Conservation (phyloP, 1,139 yeast genomes). For the Kodamaea sp. region DNA sequence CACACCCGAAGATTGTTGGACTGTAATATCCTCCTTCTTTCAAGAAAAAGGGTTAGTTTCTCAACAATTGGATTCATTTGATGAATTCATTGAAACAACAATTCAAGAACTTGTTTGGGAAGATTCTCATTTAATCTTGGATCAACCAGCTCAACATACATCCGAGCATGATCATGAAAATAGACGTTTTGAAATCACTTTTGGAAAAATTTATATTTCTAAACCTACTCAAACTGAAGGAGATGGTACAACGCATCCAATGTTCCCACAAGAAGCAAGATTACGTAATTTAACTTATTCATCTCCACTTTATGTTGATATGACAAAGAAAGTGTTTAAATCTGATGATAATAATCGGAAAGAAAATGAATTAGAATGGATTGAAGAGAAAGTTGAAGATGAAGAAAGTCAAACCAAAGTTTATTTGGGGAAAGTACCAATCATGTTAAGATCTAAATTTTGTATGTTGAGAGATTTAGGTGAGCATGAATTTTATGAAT, state of each 20-base stretch:
- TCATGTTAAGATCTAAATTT: slow-evolving; percentile 94
- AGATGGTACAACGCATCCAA: slow-evolving; percentile 97
- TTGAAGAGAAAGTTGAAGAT: slow-evolving; percentile 48
- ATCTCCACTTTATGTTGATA: slow-evolving; percentile 92
- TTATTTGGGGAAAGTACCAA: slow-evolving; percentile 94
- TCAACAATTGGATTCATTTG: slow-evolving; percentile 96
- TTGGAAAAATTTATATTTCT: slow-evolving; percentile 94
- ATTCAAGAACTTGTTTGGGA: slow-evolving; percentile 96
- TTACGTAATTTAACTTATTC: slow-evolving; percentile 93
- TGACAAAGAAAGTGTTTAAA: slow-evolving; percentile 84
- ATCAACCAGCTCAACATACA: slow-evolving; percentile 97
- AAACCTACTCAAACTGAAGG: slow-evolving; percentile 99
- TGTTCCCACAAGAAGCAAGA: slow-evolving; percentile 98
- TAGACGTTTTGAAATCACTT: slow-evolving; percentile 89
- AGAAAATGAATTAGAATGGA: slow-evolving; percentile 72
- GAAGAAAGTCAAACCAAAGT: slow-evolving; percentile 69
- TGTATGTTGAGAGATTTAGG: slow-evolving; percentile 89
- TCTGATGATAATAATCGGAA: slow-evolving; percentile 59
- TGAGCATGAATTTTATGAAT: slow-evolving; percentile 92
- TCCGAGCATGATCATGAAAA: slow-evolving; percentile 85
- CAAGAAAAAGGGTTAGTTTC: slow-evolving; percentile 96
- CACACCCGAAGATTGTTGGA: slow-evolving; percentile 99
- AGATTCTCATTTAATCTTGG: slow-evolving; percentile 88
- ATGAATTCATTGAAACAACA: slow-evolving; percentile 94
- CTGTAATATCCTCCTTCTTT: slow-evolving; percentile 93